Evolutionary conservation across 768 basidiomycete species (phyloP), one percentile per base, ranked within the genome.

Genomic region (Agrocybe pediades): DNA sequence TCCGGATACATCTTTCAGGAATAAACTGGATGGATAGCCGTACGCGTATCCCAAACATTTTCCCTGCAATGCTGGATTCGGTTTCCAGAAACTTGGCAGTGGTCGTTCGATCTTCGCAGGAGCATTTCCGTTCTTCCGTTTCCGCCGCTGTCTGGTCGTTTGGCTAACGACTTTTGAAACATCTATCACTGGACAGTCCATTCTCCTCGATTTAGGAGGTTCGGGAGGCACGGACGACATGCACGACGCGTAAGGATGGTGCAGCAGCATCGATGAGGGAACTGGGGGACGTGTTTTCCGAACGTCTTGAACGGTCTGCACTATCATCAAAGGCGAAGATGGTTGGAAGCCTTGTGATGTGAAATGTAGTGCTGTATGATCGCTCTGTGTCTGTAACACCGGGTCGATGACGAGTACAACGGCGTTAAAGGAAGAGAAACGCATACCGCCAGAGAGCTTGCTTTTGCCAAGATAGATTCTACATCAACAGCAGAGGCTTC

Each of bases 241-340:
- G 27, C 58, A 51, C 9, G 57, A 27, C n/a, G 55, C 59, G 51
- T 78, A 77, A 9, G 77, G 78, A 51, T 68, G 66, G 11, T 67
- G 65, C 8, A 53, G 46, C 9, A 75, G 61, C 26, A 61, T 46
- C 11, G 62, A 60, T 2, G 53, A 23, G 33, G 69, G 59, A 9
- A 74, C 71, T 1, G 77, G 73, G n/a, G 76, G 75, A n/a, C 77
- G 71, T 8, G 77, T 76, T 36, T 63, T 68, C 52, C 78, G 68
- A 7, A 61, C 60, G 3, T 49, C 51, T 52, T 77, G 74, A 21
- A 60, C 51, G 8, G 60, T 58, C 21, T 64, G 62, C 0, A 74
- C 39, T 9, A 75, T 56, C 61, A 75, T 55, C 36, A 77, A 49
- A 5, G 55, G 49, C 9, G 72, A 67, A 4, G 46, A 30, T 26